These are phyloP conservation scores for Besnoitia besnoiti DNA, from an alignment of 169 alveolate species.

Conservation along the genomic window DNA sequence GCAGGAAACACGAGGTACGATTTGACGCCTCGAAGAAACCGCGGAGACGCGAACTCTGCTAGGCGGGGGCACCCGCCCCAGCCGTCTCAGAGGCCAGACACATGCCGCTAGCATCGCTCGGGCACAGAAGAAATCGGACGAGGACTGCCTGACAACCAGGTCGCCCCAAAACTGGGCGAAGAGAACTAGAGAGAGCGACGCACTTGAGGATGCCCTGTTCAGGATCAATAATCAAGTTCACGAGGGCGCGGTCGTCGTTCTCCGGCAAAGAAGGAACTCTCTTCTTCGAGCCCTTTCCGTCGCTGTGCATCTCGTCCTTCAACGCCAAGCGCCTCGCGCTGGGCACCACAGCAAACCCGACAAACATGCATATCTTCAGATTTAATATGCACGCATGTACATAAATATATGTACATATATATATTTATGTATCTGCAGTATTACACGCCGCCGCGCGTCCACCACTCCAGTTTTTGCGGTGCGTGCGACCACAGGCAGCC, in stretches of 20 bases:
- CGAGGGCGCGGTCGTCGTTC: constrained; percentile 21
- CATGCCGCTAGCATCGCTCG: background rate
- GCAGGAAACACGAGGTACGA: background rate
- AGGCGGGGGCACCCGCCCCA: no score
- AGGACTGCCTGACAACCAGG: background rate
- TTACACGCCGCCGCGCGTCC: no score
- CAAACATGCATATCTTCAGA: no score
- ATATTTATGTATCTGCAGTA: no score
- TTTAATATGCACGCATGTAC: no score
- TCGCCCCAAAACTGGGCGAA: background rate
- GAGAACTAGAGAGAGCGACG: background rate
- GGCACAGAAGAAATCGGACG: no score
- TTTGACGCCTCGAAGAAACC: background rate
- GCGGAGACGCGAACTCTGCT: no score
- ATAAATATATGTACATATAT: no score
- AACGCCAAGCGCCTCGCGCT: background rate
- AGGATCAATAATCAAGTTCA: background rate
- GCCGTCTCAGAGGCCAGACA: no score
- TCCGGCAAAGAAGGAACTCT: background rate
- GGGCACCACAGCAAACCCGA: no score
- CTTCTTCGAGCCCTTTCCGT: constrained; percentile 22
- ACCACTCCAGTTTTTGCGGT: no score
- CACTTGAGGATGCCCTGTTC: constrained; percentile 35
- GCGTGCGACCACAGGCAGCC: no score
- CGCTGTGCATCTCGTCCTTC: background rate